Percentiles rank a stretch among this genome's conserved stretches.
phyloP scores from a whole-genome alignment of 1,284 basidiomycete genomes.

The Ceratobasidium sp. region DNA sequence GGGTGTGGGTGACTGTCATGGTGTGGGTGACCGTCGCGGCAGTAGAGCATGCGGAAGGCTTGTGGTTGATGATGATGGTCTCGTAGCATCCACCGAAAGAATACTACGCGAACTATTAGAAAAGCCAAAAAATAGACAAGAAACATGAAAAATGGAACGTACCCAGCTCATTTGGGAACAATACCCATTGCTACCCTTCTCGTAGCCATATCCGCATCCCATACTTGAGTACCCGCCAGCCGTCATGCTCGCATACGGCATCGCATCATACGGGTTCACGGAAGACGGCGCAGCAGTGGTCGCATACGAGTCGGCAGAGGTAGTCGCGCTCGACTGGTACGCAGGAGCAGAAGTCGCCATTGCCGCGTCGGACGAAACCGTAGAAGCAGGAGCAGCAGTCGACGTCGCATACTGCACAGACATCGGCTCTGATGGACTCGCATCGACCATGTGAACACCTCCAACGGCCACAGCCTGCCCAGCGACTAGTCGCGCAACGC shows the following conservation, averaged over 20 bases:
- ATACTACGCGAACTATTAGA: slow-evolving; percentile 27
- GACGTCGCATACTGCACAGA: neutral
- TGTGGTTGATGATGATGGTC: slow-evolving; percentile 49
- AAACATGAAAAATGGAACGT: slow-evolving; percentile 2
- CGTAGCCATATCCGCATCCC: slow-evolving; percentile 49
- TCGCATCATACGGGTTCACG: slow-evolving; percentile 45
- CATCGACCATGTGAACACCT: slow-evolving; percentile 26
- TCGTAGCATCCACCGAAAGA: slow-evolving; percentile 49
- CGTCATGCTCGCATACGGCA: slow-evolving; percentile 48
- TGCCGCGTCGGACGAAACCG: slow-evolving; percentile 17
- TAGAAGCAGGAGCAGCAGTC: slow-evolving; percentile 3
- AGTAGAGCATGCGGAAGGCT: slow-evolving; percentile 1
- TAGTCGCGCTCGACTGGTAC: slow-evolving; percentile 8
- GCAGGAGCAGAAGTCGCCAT: slow-evolving; percentile 5
- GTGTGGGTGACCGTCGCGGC: slow-evolving; percentile 37
- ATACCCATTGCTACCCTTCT: slow-evolving; percentile 44
- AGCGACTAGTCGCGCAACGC: slow-evolving; percentile 6
- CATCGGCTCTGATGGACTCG: neutral
- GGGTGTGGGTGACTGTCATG: slow-evolving; percentile 24
- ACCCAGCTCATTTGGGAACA: slow-evolving; percentile 48
- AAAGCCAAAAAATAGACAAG: neutral
- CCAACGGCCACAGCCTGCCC: slow-evolving; percentile 34
- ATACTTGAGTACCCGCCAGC: slow-evolving; percentile 49
- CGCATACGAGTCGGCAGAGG: slow-evolving; percentile 23
- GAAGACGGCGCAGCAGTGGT: slow-evolving; percentile 29